phyloP scores from a whole-genome alignment of 2,329 filamentous ascomycete species.

The Daldinia sp. region DNA sequence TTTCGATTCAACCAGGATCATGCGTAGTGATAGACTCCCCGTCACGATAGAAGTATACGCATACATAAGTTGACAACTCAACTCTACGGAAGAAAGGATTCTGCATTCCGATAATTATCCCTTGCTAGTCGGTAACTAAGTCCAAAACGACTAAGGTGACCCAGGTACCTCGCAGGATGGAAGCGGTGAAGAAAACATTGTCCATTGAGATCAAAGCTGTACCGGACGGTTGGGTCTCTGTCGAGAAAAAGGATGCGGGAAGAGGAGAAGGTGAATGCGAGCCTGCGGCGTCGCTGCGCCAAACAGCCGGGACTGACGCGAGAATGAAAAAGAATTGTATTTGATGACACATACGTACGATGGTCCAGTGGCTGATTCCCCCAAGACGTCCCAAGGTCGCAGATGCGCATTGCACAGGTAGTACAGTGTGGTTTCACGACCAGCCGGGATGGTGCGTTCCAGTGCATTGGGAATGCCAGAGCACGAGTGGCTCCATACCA shows the following conservation, averaged over 20 bases:
- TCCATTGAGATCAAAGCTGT: constrained; percentile 34
- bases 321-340: constrained; percentile 24
- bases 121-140: constrained; percentile 28
- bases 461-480: constrained; percentile 46
- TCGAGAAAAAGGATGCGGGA: constrained; percentile 29
- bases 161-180: constrained; percentile 20
- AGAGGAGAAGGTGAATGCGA: constrained; percentile 39
- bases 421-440: constrained; percentile 44
- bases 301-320: constrained; percentile 43
- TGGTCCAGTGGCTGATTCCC: constrained; percentile 38
- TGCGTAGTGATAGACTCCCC: constrained; percentile 12
- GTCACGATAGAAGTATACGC: background rate
- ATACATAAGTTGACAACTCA: constrained; percentile 15
- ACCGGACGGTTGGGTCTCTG: constrained; percentile 39
- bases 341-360: constrained; percentile 38
- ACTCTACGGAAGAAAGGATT: constrained; percentile 16
- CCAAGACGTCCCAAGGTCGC: constrained; percentile 29
- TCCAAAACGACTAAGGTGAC: constrained; percentile 24
- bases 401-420: constrained; percentile 26
- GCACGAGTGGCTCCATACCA: constrained; percentile 40
- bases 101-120: constrained; percentile 23
- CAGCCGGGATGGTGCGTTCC: constrained; percentile 49
- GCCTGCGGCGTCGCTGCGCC: constrained; percentile 42
- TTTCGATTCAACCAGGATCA: constrained; percentile 15
- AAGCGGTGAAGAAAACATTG: constrained; percentile 37